These are phyloP conservation scores for Pseudomassariella vexata DNA, from an alignment of 2,329 filamentous ascomycete species.

Conservation along the genomic window DNA sequence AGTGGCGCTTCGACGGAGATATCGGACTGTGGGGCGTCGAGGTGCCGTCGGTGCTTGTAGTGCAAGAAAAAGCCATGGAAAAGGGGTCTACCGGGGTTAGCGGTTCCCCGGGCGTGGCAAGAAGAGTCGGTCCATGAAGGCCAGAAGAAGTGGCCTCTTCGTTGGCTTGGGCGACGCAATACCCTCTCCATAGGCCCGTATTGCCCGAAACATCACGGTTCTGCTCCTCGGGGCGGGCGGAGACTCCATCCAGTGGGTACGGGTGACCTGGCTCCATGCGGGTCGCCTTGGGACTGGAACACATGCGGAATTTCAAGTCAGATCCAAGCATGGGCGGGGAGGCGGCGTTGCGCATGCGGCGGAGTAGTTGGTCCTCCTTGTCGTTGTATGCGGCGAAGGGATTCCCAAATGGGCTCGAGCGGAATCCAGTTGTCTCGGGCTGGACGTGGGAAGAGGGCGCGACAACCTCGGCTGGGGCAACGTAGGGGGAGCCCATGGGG, in stretches of 20 bases:
- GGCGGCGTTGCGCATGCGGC: conserved; percentile 44
- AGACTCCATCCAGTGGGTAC: conserved; percentile 39
- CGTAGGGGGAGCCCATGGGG: neutral
- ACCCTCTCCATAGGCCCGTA: conserved; percentile 72
- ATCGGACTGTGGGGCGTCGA: conserved; percentile 18
- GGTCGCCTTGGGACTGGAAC: conserved; percentile 76
- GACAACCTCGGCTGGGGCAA: conserved; percentile 4
- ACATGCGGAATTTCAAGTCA: conserved; percentile 75
- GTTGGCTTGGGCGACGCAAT: conserved; percentile 43
- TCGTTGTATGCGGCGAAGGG: conserved; percentile 36
- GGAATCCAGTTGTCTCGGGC: conserved; percentile 33
- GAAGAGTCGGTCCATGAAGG: conserved; percentile 40
- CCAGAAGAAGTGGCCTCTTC: conserved; percentile 35
- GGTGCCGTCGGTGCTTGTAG: conserved; percentile 35
- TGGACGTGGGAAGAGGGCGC: conserved; percentile 17
- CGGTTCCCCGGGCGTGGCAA: conserved; percentile 42
- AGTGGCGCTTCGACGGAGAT: conserved; percentile 16
- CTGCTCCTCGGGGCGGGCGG: conserved; percentile 36
- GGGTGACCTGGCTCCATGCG: conserved; percentile 75
- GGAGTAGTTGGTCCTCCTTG: conserved; percentile 32
- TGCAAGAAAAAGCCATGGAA: conserved; percentile 32
- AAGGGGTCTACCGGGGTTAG: conserved; percentile 36
- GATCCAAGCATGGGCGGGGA: conserved; percentile 84
- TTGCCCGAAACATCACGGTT: conserved; percentile 51
- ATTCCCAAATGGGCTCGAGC: conserved; percentile 32